phyloP scores from a whole-genome alignment of 176 grass and related monocot genomes.

The Eleusine coracana region DNA sequence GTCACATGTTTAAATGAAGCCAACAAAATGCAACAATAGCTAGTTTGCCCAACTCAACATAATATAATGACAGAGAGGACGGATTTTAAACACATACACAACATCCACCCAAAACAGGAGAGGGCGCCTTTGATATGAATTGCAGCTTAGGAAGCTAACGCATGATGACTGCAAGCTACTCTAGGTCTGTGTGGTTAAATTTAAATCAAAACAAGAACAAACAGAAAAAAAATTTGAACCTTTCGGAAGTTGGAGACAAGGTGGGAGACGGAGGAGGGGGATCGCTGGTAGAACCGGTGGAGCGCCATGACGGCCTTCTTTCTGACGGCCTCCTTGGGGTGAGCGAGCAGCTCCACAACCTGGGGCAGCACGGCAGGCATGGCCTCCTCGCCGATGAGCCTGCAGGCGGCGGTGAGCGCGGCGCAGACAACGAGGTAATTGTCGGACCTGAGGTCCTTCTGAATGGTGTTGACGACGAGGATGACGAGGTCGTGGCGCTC shows the following conservation, averaged over 20 bases:
- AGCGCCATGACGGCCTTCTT: slow-evolving; percentile 99
- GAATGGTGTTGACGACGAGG: slow-evolving; percentile 97
- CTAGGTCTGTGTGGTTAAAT: background rate
- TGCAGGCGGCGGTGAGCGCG: slow-evolving; percentile 78
- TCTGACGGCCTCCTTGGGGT: slow-evolving; percentile 88
- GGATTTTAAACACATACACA: background rate
- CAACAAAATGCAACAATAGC: slow-evolving; percentile 7
- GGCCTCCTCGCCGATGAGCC: slow-evolving; percentile 94
- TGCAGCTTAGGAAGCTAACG: background rate
- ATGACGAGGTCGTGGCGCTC: slow-evolving; percentile 98
- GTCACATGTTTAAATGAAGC: background rate
- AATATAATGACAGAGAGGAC: background rate
- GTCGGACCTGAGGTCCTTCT: slow-evolving; percentile 98
- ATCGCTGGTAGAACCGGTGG: slow-evolving; percentile 95
- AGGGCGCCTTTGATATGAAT: background rate
- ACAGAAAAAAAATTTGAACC: slow-evolving; percentile 41
- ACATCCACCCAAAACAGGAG: background rate
- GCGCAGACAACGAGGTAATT: slow-evolving; percentile 91
- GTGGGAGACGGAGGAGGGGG: slow-evolving; percentile 80
- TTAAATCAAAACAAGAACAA: background rate
- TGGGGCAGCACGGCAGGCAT: slow-evolving; percentile 95
- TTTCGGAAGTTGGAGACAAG: slow-evolving; percentile 95
- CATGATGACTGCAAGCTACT: slow-evolving; percentile 1
- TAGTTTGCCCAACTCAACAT: slow-evolving; percentile 7
- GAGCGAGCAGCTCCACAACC: slow-evolving; percentile 83